Base-by-base conservation (phyloP, 2,329 filamentous ascomycete species). In the Endocalyx cinctus region DNA sequence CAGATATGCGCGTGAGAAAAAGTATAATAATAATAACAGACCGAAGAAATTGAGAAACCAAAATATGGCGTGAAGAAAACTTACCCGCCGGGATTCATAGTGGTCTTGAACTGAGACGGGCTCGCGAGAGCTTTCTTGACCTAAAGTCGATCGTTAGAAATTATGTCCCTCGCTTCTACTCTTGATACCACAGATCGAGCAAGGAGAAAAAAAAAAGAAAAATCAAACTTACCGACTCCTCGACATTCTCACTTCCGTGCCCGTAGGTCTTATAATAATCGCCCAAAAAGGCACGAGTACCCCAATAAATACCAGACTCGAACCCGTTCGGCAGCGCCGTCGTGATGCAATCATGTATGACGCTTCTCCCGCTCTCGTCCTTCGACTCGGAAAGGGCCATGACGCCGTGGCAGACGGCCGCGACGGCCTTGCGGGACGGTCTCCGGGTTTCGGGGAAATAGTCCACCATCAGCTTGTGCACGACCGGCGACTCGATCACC, bases 201-300 rank as follows among this genome's bases (percentile, higher is more conserved):
- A n/a, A 8, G 20, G n/a, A n/a, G 20, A 8, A 23, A 23, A n/a
- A n/a, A n/a, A 23, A 8, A n/a, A n/a, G 20, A 23, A 23, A n/a
- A 14, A 6, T 8, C 17, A 4, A 12, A 49, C 63, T 50, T 45
- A 71, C 69, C 26, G 62, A 59, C 5, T 58, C 54, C 42, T 74
- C 66, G 4, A 72, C 67, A 38, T 67, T 60, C 20, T 69, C 66
- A 38, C 65, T 70, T 1, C 68, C 63, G 4, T 63, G 63, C 1
- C 72, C 72, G 35, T 71, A 74, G 3, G 70, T 74, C 60, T 75
- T 75, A 49, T 74, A 74, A 42, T 74, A 74, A 35, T 74, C 71
- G 4, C 70, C 71, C 10, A 74, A 47, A 26, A 72, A 66, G 3
- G 55, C 50, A 23, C 67, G 55, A 4, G 71, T 74, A 4, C 60